A percentile compares a stretch with the other conserved stretches of the same genome.
Evolutionary conservation across 768 basidiomycete genomes (phyloP).

Genomic region (Pisolithus microcarpus): DNA sequence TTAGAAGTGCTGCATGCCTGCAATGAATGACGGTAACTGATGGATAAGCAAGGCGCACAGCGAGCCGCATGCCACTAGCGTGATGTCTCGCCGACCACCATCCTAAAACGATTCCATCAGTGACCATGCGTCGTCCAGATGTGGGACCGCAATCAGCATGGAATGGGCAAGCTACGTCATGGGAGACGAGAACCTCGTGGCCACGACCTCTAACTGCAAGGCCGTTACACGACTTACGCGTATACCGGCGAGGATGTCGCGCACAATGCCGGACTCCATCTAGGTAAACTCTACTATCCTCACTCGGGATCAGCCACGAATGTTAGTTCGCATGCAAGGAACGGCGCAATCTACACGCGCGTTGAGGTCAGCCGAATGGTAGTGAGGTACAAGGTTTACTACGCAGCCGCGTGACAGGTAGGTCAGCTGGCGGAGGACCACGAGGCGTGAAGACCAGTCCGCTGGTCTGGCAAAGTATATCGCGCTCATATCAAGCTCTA

Average conservation of each 20-base stretch:
- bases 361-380: not conserved
- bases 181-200: not conserved
- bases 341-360: not conserved
- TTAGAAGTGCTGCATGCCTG: too few relatives aligned
- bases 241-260: constrained; percentile 23
- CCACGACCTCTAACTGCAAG: not conserved
- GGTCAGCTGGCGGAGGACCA: constrained; percentile 4
- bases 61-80: not conserved
- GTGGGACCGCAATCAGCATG: too few relatives aligned
- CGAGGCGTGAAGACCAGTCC: not conserved
- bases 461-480: not conserved
- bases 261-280: constrained; percentile 14
- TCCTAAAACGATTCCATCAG: not conserved
- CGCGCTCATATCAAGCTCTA: not conserved
- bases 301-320: constrained; percentile 4
- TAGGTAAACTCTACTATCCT: constrained; percentile 17
- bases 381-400: constrained; percentile 1
- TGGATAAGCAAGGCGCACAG: not conserved
- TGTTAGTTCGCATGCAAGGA: constrained; percentile 6
- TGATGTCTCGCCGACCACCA: not conserved
- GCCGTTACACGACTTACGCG: constrained; percentile 1
- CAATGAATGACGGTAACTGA: not conserved
- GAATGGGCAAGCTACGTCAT: too few relatives aligned
- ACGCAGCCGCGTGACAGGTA: not conserved
- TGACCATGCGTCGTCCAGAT: not conserved